phyloP scores from a whole-genome alignment of 352 stramenopile genomes.

The Globisporangium abappressorium region DNA sequence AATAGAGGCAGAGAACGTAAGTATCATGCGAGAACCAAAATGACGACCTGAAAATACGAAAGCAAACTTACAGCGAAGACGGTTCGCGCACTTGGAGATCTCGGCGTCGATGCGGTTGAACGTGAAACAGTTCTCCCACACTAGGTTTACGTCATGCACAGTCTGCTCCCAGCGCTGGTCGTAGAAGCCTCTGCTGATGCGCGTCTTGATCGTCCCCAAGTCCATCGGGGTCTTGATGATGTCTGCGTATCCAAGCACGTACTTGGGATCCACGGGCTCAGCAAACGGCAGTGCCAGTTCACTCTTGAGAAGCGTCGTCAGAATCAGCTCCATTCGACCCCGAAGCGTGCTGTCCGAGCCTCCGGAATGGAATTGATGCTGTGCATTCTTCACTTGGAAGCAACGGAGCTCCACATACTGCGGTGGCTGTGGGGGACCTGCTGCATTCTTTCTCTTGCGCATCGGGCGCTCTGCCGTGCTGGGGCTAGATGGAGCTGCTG shows the following conservation, averaged over 20 bases:
- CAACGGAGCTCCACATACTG: slow-evolving; percentile 54
- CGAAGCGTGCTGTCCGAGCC: slow-evolving; percentile 47
- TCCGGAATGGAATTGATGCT: slow-evolving; percentile 24
- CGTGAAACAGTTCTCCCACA: slow-evolving; percentile 85
- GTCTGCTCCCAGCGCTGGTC: slow-evolving; percentile 52
- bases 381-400: slow-evolving; percentile 41
- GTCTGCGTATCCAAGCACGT: slow-evolving; percentile 66
- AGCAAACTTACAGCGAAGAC: slow-evolving; percentile 64
- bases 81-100: slow-evolving; percentile 77
- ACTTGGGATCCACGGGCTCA: slow-evolving; percentile 58
- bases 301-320: slow-evolving; percentile 61
- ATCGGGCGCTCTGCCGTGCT: slow-evolving; percentile 22
- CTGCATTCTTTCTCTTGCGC: slow-evolving; percentile 39
- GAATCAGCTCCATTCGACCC: slow-evolving; percentile 55
- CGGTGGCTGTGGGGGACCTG: slow-evolving; percentile 10
- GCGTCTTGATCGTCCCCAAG: slow-evolving; percentile 84
- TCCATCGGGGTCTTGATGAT: slow-evolving; percentile 89
- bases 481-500: slow-evolving; percentile 22
- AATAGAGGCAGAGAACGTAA: not conserved
- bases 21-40: too few species aligned
- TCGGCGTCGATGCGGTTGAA: slow-evolving; percentile 80
- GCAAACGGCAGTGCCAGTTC: slow-evolving; percentile 67
- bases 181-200: slow-evolving; percentile 67
- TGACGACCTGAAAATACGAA: not conserved
- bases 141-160: slow-evolving; percentile 63